These are phyloP conservation scores for Umbelopsis sp. DNA, from an alignment of 371 early-diverging fungal genomes.

Conservation along the genomic window DNA sequence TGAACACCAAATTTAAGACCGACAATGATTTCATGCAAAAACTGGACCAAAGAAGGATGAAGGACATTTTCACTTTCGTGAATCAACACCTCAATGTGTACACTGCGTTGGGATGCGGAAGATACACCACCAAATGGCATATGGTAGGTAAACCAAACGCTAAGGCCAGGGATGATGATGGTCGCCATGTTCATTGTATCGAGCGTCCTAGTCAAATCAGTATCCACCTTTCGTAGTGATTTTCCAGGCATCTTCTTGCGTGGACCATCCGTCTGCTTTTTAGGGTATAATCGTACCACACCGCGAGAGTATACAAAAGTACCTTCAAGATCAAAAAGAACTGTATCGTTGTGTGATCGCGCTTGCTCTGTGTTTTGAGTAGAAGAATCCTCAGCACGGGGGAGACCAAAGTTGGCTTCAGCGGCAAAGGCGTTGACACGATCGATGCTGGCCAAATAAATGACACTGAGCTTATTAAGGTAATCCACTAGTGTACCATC, in stretches of 20 bases:
- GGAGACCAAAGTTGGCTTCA: conserved; percentile 38
- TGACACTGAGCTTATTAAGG: conserved; percentile 66
- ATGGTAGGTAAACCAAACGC: conserved; percentile 62
- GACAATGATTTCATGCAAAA: conserved; percentile 68
- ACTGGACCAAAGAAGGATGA: conserved; percentile 77
- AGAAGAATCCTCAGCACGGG: conserved; percentile 20
- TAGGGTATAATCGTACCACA: conserved; percentile 60
- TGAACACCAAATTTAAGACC: conserved; percentile 72
- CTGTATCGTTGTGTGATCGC: conserved; percentile 21
- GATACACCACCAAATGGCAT: conserved; percentile 62
- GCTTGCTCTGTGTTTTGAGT: conserved; percentile 1
- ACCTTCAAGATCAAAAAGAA: conserved; percentile 43
- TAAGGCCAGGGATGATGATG: conserved; percentile 70
- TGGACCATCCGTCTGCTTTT: conserved; percentile 36
- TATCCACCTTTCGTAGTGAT: conserved; percentile 16
- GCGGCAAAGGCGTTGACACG: conserved; percentile 55
- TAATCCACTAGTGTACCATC: conserved; percentile 73
- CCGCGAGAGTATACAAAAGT: conserved; percentile 48
- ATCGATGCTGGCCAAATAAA: conserved; percentile 66
- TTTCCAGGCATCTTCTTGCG: conserved; percentile 27
- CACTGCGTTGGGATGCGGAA: conserved; percentile 42
- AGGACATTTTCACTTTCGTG: conserved; percentile 78
- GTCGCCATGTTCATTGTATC: conserved; percentile 58
- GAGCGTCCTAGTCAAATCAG: conserved; percentile 17
- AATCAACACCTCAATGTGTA: conserved; percentile 73